A percentile compares a stretch with the other conserved stretches of the same genome.
Evolutionary conservation across 2,329 filamentous ascomycete genomes (phyloP).

Genomic region (Pseudonectria foliicola): DNA sequence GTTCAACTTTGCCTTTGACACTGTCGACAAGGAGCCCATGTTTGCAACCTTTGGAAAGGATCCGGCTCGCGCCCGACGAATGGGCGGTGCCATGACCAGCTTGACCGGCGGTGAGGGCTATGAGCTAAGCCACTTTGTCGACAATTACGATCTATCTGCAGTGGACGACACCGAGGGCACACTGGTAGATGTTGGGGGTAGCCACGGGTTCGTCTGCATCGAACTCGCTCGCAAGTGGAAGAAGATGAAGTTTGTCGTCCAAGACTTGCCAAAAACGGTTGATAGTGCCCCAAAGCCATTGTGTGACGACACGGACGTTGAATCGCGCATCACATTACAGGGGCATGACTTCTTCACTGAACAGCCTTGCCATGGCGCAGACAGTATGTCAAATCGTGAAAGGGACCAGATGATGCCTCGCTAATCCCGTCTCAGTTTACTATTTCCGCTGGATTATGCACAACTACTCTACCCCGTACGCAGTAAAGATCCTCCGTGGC

Average conservation of each 20-base stretch:
- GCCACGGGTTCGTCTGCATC: slow-evolving; percentile 50
- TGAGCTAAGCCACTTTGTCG: slow-evolving; percentile 44
- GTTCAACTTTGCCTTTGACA: slow-evolving; percentile 45
- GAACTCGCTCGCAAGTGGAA: slow-evolving; percentile 44
- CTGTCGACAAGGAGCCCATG: slow-evolving; percentile 44
- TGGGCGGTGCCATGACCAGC: slow-evolving; percentile 48
- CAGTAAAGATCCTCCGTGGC: slow-evolving; percentile 39
- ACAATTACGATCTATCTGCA: slow-evolving; percentile 46
- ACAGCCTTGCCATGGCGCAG: slow-evolving; percentile 46
- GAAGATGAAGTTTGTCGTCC: slow-evolving; percentile 47
- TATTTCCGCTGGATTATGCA: slow-evolving; percentile 55
- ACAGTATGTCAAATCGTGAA: slow-evolving; percentile 29
- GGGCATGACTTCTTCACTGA: slow-evolving; percentile 52
- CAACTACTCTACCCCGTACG: slow-evolving; percentile 51
- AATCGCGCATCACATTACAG: slow-evolving; percentile 34
- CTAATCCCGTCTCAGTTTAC: slow-evolving; percentile 36
- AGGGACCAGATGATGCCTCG: not conserved
- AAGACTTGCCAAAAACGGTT: slow-evolving; percentile 45
- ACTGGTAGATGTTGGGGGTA: slow-evolving; percentile 53
- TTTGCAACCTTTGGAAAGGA: slow-evolving; percentile 46
- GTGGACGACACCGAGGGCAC: slow-evolving; percentile 38
- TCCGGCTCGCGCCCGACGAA: slow-evolving; percentile 39
- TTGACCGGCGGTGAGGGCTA: slow-evolving; percentile 50
- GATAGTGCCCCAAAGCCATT: slow-evolving; percentile 38
- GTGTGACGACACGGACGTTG: slow-evolving; percentile 30